Evolutionary conservation across 148 eudicot genomes (phyloP).

Genomic region (Silene latifolia): DNA sequence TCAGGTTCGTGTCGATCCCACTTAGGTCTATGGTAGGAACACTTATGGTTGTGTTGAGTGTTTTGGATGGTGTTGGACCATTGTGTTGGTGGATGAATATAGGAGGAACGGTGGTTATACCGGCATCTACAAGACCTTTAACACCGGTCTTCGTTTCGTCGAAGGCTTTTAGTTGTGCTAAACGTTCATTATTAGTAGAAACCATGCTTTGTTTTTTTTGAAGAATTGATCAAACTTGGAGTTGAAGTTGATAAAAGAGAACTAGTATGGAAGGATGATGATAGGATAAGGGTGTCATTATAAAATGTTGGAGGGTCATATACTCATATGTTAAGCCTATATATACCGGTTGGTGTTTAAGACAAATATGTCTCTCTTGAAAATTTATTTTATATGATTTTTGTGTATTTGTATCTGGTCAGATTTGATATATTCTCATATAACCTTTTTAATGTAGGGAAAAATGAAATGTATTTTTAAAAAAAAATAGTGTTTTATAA

Average conservation of each 20-base stretch:
- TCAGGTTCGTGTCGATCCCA: slow-evolving; percentile 8
- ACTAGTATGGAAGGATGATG: too few relatives aligned
- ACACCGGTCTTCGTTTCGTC: slow-evolving; percentile 44
- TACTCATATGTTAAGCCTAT: too few relatives aligned
- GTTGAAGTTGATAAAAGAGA: not conserved
- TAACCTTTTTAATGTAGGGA: too few relatives aligned
- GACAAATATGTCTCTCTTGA: too few relatives aligned
- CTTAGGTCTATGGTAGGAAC: slow-evolving; percentile 29
- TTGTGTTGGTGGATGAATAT: slow-evolving; percentile 24
- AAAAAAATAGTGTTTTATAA: too few relatives aligned
- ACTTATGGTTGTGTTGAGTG: not conserved
- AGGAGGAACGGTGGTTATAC: slow-evolving; percentile 23
- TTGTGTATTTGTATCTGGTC: too few relatives aligned
- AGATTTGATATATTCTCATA: too few relatives aligned
- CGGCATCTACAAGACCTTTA: slow-evolving; percentile 40
- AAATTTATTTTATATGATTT: too few relatives aligned
- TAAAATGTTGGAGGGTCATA: too few relatives aligned
- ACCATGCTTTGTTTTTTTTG: slow-evolving; percentile 6
- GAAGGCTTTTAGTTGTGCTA: slow-evolving; percentile 30
- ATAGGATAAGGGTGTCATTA: too few relatives aligned
- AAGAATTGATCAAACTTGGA: not conserved
- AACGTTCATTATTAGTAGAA: slow-evolving; percentile 3
- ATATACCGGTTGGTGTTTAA: too few relatives aligned
- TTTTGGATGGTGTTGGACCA: not conserved
- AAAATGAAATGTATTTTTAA: too few relatives aligned